A percentile compares a stretch with the other conserved stretches of the same genome.
phyloP scores from a whole-genome alignment of 169 alveolate species.

The Cryptosporidium canis region DNA sequence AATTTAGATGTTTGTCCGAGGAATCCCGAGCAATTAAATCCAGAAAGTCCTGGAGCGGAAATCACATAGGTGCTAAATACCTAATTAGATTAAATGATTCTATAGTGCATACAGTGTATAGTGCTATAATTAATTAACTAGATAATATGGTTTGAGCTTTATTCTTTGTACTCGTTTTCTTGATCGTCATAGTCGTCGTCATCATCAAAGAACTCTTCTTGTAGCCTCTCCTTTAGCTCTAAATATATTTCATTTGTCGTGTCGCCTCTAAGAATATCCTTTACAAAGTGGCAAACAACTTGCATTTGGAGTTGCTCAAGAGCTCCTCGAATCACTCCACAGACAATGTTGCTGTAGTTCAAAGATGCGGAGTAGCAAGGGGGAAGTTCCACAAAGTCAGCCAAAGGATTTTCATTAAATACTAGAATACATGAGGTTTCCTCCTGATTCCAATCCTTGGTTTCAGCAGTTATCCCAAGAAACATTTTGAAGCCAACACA shows the following conservation, averaged over 20 bases:
- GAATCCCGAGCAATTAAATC: background rate
- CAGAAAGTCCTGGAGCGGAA: background rate
- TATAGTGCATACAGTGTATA: background rate
- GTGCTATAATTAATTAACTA: conserved; percentile 8
- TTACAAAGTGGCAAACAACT: conserved; percentile 78
- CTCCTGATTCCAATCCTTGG: conserved; percentile 79
- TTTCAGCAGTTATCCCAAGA: conserved; percentile 87
- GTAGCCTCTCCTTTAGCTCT: conserved; percentile 74
- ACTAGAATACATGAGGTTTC: conserved; percentile 80
- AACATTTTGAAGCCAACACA: conserved; percentile 87
- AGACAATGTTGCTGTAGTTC: conserved; percentile 83
- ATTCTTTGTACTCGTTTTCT: conserved; percentile 33
- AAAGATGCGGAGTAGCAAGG: conserved; percentile 79
- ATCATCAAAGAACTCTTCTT: conserved; percentile 63
- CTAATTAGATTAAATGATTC: background rate
- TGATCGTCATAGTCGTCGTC: conserved; percentile 49
- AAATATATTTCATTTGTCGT: conserved; percentile 83
- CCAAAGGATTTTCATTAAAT: conserved; percentile 86
- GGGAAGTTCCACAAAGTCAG: conserved; percentile 88
- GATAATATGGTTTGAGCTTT: background rate
- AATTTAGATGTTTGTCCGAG: background rate
- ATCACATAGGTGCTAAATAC: background rate
- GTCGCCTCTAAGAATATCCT: conserved; percentile 86
- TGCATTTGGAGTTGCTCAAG: conserved; percentile 85
- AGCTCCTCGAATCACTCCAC: conserved; percentile 91